phyloP scores from a whole-genome alignment of 2,329 filamentous ascomycete genomes.

The Allantophomopsis cytisporea region DNA sequence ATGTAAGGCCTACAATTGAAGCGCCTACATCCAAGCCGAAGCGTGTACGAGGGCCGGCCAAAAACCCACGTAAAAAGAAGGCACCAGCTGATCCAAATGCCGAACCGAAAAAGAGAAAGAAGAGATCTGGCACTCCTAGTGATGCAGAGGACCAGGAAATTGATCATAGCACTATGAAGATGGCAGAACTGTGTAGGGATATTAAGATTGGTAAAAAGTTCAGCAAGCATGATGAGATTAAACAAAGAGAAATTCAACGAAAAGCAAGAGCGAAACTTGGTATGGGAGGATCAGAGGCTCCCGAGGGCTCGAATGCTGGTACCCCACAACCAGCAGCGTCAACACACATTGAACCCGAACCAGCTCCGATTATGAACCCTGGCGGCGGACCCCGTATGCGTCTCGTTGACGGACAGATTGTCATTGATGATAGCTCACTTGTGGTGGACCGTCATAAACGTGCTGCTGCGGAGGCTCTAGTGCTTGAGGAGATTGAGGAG shows the following conservation, averaged over 20 bases:
- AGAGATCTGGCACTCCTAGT: slow-evolving; percentile 36
- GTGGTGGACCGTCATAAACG: slow-evolving; percentile 55
- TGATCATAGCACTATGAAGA: slow-evolving; percentile 52
- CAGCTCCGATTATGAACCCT: background rate
- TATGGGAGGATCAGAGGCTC: slow-evolving; percentile 6
- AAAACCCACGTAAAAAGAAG: slow-evolving; percentile 1
- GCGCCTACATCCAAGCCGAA: slow-evolving; percentile 1
- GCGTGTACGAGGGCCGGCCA: background rate
- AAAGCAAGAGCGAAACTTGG: slow-evolving; percentile 14
- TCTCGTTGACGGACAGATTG: slow-evolving; percentile 43
- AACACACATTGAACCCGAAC: slow-evolving; percentile 4
- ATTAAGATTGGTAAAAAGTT: slow-evolving; percentile 62
- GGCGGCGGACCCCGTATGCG: slow-evolving; percentile 6
- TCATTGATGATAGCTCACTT: slow-evolving; percentile 54
- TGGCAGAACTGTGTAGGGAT: slow-evolving; percentile 60
- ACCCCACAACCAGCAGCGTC: slow-evolving; percentile 1
- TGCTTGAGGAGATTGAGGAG: slow-evolving; percentile 53
- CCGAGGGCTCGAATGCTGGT: background rate
- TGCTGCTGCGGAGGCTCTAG: slow-evolving; percentile 36
- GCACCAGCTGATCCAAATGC: slow-evolving; percentile 4
- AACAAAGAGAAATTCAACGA: slow-evolving; percentile 44
- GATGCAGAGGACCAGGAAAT: slow-evolving; percentile 49
- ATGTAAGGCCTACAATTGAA: slow-evolving; percentile 3
- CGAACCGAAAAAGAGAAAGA: slow-evolving; percentile 8
- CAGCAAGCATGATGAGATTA: slow-evolving; percentile 59